Conservation (phyloP, 2,329 filamentous ascomycete species). For the Fusarium abutilonis region DNA sequence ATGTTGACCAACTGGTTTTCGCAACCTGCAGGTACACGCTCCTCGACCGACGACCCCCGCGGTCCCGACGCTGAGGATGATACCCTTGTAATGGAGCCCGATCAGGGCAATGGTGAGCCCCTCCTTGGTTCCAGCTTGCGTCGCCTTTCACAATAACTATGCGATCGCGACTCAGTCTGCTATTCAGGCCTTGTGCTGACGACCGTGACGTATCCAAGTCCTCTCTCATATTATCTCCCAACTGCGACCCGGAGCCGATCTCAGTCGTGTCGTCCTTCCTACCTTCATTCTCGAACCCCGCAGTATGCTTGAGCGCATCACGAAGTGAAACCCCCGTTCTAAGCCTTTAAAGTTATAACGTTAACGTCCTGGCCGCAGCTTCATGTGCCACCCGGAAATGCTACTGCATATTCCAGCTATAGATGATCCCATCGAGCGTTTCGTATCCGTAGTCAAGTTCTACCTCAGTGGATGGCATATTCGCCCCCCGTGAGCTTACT, state of each 20-base stretch:
- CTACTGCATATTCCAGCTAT: conserved; percentile 87
- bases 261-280: conserved; percentile 92
- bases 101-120: conserved; percentile 86
- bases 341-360: conserved; percentile 9
- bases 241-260: conserved; percentile 90
- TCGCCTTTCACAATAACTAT: conserved; percentile 16
- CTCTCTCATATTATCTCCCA: conserved; percentile 98
- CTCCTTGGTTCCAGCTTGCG: conserved; percentile 14
- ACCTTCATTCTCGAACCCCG: conserved; percentile 98
- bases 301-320: conserved; percentile 98
- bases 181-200: conserved; percentile 25
- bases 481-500: conserved; percentile 81
- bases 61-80: conserved; percentile 67
- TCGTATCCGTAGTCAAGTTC: conserved; percentile 96
- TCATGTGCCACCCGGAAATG: conserved; percentile 99
- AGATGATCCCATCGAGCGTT: conserved; percentile 88
- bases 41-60: conserved; percentile 66
- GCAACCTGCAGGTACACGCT: conserved; percentile 57
- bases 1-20: conserved; percentile 58
- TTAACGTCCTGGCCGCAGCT: conserved; percentile 64
- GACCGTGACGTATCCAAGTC: conserved; percentile 63
- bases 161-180: conserved; percentile 11
- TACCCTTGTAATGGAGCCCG: conserved; percentile 84
- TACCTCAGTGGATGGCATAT: conserved; percentile 99
- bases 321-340: conserved; percentile 71